These are phyloP conservation scores for Saccharomyces hybrid DNA, from an alignment of 1,139 yeast genomes.

Conservation along the genomic window DNA sequence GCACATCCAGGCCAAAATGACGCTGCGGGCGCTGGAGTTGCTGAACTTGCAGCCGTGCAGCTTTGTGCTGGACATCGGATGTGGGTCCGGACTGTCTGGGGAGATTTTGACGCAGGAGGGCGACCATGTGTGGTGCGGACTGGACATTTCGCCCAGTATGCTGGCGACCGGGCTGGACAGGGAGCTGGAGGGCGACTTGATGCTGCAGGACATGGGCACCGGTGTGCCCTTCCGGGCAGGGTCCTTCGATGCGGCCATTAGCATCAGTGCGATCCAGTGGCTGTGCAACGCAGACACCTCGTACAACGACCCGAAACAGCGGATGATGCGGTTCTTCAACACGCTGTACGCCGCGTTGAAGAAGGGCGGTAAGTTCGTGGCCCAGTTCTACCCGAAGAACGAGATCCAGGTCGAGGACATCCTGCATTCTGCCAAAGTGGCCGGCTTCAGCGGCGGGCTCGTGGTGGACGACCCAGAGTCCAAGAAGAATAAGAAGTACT, in stretches of 20 bases:
- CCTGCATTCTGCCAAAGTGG: conserved; percentile 75
- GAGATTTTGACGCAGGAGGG: conserved; percentile 92
- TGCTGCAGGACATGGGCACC: conserved; percentile 84
- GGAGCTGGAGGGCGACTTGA: conserved; percentile 87
- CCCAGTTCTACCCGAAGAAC: conserved; percentile 92
- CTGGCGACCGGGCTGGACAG: conserved; percentile 88
- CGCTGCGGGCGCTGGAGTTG: conserved; percentile 83
- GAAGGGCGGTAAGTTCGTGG: conserved; percentile 94
- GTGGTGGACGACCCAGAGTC: conserved; percentile 91
- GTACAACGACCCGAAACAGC: conserved; percentile 74
- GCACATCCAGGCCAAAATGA: conserved; percentile 96
- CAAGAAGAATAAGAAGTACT: conserved; percentile 83
- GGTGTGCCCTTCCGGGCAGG: conserved; percentile 97
- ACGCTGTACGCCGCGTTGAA: conserved; percentile 77
- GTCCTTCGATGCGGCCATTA: conserved; percentile 92
- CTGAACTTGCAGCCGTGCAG: conserved; percentile 65
- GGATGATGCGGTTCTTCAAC: conserved; percentile 76
- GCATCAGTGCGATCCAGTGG: conserved; percentile 96
- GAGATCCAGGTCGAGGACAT: conserved; percentile 77
- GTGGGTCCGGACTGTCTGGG: conserved; percentile 96
- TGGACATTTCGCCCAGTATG: conserved; percentile 96
- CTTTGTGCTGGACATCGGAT: conserved; percentile 85
- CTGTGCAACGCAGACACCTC: conserved; percentile 89
- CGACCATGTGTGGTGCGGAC: conserved; percentile 80
- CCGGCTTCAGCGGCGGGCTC: conserved; percentile 95